phyloP scores from a whole-genome alignment of 2,329 filamentous ascomycete genomes.

The Colletotrichum graminicola region DNA sequence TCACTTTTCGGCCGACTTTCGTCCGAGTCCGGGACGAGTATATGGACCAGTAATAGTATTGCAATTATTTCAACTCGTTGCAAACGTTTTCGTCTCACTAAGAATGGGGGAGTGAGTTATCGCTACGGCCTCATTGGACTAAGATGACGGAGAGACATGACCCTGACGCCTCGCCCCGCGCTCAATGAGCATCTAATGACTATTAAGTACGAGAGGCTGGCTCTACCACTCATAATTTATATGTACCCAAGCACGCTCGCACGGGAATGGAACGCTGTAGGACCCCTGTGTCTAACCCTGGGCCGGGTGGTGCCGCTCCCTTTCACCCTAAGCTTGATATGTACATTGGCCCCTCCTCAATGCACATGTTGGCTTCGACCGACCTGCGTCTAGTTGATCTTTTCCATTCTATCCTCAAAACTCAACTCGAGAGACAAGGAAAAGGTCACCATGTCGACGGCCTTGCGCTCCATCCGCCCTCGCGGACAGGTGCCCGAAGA shows the following conservation, averaged over 20 bases:
- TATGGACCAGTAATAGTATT: background rate
- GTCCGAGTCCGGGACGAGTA: background rate
- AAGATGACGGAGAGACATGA: background rate
- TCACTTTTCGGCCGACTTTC: background rate
- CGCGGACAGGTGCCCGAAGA: constrained; percentile 14
- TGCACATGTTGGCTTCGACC: background rate
- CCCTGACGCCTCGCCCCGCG: constrained; percentile 7
- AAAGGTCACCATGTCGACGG: constrained; percentile 21
- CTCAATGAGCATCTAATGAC: background rate
- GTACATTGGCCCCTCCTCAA: background rate
- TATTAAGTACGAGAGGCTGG: background rate
- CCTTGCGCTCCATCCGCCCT: constrained; percentile 20
- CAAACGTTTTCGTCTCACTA: background rate
- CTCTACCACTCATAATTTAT: background rate
- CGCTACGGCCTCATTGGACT: background rate
- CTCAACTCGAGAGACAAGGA: background rate
- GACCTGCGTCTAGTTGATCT: background rate
- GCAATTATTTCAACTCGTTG: background rate
- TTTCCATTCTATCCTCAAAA: background rate
- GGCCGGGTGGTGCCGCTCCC: background rate
- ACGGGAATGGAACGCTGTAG: background rate
- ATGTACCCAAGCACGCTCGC: background rate
- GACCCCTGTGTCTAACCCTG: background rate
- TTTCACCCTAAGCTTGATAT: background rate
- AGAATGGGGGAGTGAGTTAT: constrained; percentile 6